A percentile compares a stretch with the other conserved stretches of the same genome.
These are phyloP conservation scores for Candida bentonensis DNA, from an alignment of 805 yeast genomes.

Conservation along the genomic window DNA sequence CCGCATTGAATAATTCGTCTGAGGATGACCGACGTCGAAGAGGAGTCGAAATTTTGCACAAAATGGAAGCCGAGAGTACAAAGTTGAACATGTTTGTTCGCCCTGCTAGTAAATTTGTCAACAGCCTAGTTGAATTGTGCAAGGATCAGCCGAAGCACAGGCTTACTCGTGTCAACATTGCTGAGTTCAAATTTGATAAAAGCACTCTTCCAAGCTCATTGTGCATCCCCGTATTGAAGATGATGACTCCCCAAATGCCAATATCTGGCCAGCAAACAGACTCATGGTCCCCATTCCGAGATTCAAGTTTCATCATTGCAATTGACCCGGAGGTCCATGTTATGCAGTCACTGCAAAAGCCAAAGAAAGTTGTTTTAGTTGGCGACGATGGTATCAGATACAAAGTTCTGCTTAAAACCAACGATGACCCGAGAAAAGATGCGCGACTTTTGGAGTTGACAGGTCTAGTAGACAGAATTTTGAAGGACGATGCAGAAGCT, in stretches of 20 bases:
- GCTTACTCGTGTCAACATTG: background rate
- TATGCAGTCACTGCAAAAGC: slow-evolving; percentile 74
- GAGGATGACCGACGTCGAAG: background rate
- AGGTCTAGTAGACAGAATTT: slow-evolving; percentile 63
- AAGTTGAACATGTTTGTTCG: background rate
- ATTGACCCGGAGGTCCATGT: slow-evolving; percentile 59
- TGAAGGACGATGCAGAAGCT: slow-evolving; percentile 55
- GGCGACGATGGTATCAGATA: slow-evolving; percentile 73
- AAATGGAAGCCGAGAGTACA: background rate
- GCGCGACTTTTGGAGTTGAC: slow-evolving; percentile 90
- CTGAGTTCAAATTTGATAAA: slow-evolving; percentile 25
- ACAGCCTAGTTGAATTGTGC: background rate
- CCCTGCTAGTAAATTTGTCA: background rate
- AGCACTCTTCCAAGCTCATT: slow-evolving; percentile 32
- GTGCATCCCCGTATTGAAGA: slow-evolving; percentile 62
- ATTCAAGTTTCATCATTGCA: slow-evolving; percentile 36
- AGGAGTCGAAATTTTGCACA: background rate
- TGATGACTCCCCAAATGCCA: slow-evolving; percentile 56
- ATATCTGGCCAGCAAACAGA: slow-evolving; percentile 1
- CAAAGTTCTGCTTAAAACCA: slow-evolving; percentile 65
- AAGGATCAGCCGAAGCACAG: background rate
- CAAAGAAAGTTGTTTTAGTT: slow-evolving; percentile 56
- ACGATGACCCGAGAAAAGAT: slow-evolving; percentile 90
- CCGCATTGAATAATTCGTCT: background rate
- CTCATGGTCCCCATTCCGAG: background rate